Evolutionary conservation across 2,329 filamentous ascomycete genomes (phyloP), one percentile per base, ranked within the genome.

Genomic region (Clonostachys chloroleuca): DNA sequence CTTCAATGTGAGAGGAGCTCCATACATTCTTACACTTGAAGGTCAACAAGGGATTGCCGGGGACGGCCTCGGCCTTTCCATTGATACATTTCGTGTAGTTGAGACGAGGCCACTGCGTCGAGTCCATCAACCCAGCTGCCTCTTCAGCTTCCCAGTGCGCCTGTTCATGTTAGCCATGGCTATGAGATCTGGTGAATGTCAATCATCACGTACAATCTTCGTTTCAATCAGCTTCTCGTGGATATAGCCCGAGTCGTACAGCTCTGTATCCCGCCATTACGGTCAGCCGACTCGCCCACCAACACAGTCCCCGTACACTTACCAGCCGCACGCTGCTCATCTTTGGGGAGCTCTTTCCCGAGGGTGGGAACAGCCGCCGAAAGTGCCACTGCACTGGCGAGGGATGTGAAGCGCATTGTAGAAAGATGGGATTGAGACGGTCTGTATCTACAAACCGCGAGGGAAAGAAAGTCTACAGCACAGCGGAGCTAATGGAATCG

Each of bases 1-100:
- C 5, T 18, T 20, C 42, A 33, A 12, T 14, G 13, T n/a, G 17
- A 12, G 20, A n/a, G 17, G 36, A 39, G 36, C 12, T 18, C 12
- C 47, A 16, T 18, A 49, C 47, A 42, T 58, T 58, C 50, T 57
- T 56, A 49, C 56, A 58, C 42, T 42, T 47, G 46, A 58, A 58
- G 34, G 49, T 55, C 40, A 56, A 54, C 8, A 56, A 50, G 13
- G 52, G 55, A 42, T 51, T 51, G 36, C 48, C 55, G 2, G 52
- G 54, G 16, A 58, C 44, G 18, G 56, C 55, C 40, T 55, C 51
- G 17, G 56, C 56, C 20, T 54, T 46, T 12, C 56, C 56, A 37
- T 57, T 47, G 12, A 51, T 41, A 39, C 56, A 58, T 50, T 57
- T 56, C 12, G 56, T 56, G 41, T 57, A 57, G 12, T 52, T 51